Base-by-base conservation (phyloP, 306 rosid genomes). In the Luffa aegyptiaca region DNA sequence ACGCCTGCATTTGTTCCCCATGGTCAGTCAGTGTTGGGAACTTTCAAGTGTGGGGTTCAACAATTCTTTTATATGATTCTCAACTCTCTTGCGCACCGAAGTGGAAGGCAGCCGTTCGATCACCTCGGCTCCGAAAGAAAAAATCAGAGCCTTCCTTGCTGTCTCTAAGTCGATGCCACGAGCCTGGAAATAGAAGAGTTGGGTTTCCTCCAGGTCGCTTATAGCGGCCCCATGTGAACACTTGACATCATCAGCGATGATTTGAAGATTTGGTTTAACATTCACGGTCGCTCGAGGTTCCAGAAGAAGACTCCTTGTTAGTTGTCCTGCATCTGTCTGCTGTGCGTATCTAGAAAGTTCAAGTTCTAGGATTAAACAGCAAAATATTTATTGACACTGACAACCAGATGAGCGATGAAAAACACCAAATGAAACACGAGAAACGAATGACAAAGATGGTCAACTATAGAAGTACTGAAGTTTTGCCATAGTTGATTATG, bases 171-270 rank as follows among this genome's bases (percentile, higher is more conserved):
- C 88, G 35, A 95, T 88, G 64, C 99, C 99, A 3, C 99, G 99
- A 9, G 99, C 90, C 72, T 46, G 89, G 83, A 93, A 95, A 82
- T 93, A 95, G 82, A 92, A 82, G 45, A 95, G 96, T 26, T 95
- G 97, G 79, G 84, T 87, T 79, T 90, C 93, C 87, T 95, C 99
- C 5, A 93, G 87, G 84, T 95, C 99, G 65, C 99, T 92, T 79
- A 95, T 93, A 41, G 99, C 99, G 80, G 97, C 97, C 79, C 97
- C 99, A 80, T 95, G 99, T 9, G 99, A 95, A 79, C 99, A 95
- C 84, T 91, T 93, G 57, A 95, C 99, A 9, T 95, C 93, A 55
- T 95, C 90, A 0, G 99, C 97, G 51, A 95, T 87, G 61, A 95
- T 95, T 79, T 93, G 99, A 80, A 95, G 99, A 88, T 95, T 95